phyloP scores from a whole-genome alignment of 352 stramenopile species.

The Peronospora belbahrii region DNA sequence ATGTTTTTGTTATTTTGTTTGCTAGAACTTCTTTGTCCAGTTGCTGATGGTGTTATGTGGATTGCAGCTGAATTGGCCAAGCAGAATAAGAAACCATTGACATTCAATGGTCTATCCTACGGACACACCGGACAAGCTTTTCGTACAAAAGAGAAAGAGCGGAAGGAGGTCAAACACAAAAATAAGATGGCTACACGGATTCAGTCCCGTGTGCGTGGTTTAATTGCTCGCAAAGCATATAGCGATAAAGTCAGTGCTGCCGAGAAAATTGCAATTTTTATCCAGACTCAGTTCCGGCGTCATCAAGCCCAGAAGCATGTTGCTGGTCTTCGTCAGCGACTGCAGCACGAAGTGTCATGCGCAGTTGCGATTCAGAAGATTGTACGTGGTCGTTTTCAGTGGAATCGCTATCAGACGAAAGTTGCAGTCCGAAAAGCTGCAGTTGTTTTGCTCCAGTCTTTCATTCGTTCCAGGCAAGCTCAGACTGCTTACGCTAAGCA shows the following conservation, averaged over 20 bases:
- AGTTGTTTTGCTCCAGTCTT: conserved; percentile 30
- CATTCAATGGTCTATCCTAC: conserved; percentile 28
- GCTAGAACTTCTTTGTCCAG: background rate
- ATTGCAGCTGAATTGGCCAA: conserved; percentile 27
- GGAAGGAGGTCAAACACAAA: conserved; percentile 20
- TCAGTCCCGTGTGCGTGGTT: conserved; percentile 33
- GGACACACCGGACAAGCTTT: conserved; percentile 15
- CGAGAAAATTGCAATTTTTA: conserved; percentile 23
- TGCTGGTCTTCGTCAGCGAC: conserved; percentile 16
- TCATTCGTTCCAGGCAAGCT: conserved; percentile 27
- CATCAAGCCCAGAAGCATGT: conserved; percentile 24
- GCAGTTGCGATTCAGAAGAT: conserved; percentile 36
- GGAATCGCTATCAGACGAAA: conserved; percentile 25
- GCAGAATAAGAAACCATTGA: conserved; percentile 31
- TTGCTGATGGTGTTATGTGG: conserved; percentile 4
- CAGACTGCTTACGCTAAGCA: conserved; percentile 19
- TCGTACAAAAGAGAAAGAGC: conserved; percentile 26
- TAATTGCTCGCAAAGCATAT: conserved; percentile 30
- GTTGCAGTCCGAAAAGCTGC: conserved; percentile 20
- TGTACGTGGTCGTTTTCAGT: conserved; percentile 27
- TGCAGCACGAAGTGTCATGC: conserved; percentile 19
- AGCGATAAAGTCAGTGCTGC: conserved; percentile 18
- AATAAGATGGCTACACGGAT: conserved; percentile 41
- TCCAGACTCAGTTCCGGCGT: conserved; percentile 32
- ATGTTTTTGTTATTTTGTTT: background rate